These are phyloP conservation scores for Pistacia vera DNA, from an alignment of 345 rosid species.

Conservation along the genomic window DNA sequence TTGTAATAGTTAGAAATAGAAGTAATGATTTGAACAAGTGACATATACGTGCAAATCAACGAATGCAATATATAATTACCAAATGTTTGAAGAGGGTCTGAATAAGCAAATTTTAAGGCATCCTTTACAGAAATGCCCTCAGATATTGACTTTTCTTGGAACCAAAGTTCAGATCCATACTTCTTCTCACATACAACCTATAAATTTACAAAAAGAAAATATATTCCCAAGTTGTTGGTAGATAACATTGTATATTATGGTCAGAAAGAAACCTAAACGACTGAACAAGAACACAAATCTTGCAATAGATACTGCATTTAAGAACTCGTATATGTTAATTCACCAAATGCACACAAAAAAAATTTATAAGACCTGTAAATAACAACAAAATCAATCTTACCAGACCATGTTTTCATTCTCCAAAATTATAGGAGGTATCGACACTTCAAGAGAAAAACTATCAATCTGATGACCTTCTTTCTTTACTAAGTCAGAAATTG, in stretches of 20 bases:
- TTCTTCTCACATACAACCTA: conserved; percentile 66
- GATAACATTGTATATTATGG: background rate
- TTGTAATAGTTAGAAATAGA: background rate
- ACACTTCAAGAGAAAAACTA: conserved; percentile 76
- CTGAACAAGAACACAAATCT: background rate
- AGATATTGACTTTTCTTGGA: conserved; percentile 40
- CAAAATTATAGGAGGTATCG: conserved; percentile 50
- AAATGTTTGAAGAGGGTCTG: conserved; percentile 52
- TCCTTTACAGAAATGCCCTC: conserved; percentile 62
- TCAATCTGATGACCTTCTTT: conserved; percentile 61
- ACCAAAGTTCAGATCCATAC: conserved; percentile 60
- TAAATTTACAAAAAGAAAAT: conserved; percentile 15
- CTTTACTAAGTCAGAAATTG: conserved; percentile 59
- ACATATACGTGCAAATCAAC: background rate
- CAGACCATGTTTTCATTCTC: conserved; percentile 58
- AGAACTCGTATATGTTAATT: background rate
- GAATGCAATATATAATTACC: conserved; percentile 47
- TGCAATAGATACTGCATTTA: background rate
- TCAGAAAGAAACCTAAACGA: background rate
- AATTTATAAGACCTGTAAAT: background rate
- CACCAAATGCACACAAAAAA: background rate
- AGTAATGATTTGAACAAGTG: background rate
- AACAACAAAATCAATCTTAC: conserved; percentile 40
- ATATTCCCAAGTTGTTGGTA: background rate
- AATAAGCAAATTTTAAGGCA: conserved; percentile 62